phyloP scores from a whole-genome alignment of 2,329 filamentous ascomycete genomes.

The Colletotrichum sp. region DNA sequence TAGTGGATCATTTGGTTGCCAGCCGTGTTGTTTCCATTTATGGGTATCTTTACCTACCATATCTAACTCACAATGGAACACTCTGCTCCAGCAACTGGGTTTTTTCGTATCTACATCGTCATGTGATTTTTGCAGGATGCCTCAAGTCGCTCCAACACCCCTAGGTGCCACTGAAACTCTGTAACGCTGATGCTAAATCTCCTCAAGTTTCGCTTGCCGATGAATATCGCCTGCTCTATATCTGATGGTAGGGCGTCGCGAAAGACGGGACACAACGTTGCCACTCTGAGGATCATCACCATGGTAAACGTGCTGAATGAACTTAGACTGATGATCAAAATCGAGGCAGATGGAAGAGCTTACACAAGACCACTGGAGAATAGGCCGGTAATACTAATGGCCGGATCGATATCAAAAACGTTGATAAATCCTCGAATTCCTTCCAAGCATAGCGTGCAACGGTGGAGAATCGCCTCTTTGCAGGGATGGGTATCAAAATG shows the following conservation, averaged over 20 bases:
- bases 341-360: background rate
- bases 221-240: constrained; percentile 22
- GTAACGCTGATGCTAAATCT: constrained; percentile 25
- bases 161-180: constrained; percentile 27
- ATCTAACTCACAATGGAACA: background rate
- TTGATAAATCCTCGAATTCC: constrained; percentile 31
- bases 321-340: background rate
- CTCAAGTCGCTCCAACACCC: constrained; percentile 23
- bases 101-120: background rate
- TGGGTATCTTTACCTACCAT: background rate
- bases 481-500: constrained; percentile 28
- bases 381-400: constrained; percentile 29
- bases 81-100: background rate
- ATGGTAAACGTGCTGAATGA: constrained; percentile 30
- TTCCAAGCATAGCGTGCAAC: constrained; percentile 26
- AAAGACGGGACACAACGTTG: constrained; percentile 21
- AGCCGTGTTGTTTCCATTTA: background rate
- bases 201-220: constrained; percentile 24
- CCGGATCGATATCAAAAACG: constrained; percentile 29
- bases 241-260: constrained; percentile 20
- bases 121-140: background rate
- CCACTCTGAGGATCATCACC: constrained; percentile 26
- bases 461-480: constrained; percentile 25
- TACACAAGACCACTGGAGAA: constrained; percentile 36
- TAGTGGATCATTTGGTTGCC: background rate